These are phyloP conservation scores for Brassica incana DNA, from an alignment of 345 rosid species.

Conservation along the genomic window DNA sequence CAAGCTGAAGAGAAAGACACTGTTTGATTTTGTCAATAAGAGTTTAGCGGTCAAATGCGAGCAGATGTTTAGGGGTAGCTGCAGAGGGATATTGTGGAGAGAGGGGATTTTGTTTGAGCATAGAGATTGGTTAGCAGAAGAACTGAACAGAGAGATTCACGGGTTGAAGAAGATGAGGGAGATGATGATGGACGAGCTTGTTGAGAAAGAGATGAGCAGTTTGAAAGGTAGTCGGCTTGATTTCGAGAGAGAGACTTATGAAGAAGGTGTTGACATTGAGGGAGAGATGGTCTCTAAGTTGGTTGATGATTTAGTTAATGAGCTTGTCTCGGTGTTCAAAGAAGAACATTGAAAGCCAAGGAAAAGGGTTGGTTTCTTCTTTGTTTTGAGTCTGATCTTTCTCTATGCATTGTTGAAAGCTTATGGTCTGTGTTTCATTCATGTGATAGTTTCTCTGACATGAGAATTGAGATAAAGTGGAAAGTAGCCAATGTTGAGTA, in stretches of 20 bases:
- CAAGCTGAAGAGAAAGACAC: background rate
- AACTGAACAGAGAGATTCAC: background rate
- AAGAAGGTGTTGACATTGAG: background rate
- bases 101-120: background rate
- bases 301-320: background rate
- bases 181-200: background rate
- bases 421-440: background rate
- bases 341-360: background rate
- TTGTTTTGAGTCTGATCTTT: background rate
- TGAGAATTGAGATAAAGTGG: background rate
- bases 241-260: background rate
- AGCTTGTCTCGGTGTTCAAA: background rate
- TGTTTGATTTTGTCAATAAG: background rate
- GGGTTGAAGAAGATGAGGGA: background rate
- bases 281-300: background rate
- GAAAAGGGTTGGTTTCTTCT: background rate
- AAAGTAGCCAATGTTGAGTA: background rate
- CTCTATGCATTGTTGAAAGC: background rate
- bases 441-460: background rate
- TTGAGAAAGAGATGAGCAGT: background rate
- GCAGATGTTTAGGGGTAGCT: constrained; percentile 1
- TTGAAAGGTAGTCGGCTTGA: background rate
- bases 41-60: background rate
- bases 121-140: constrained; percentile 1
- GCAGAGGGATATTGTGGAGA: background rate